These are phyloP conservation scores for Hibiscus mutabilis DNA, from an alignment of 345 rosid species.

Conservation along the genomic window DNA sequence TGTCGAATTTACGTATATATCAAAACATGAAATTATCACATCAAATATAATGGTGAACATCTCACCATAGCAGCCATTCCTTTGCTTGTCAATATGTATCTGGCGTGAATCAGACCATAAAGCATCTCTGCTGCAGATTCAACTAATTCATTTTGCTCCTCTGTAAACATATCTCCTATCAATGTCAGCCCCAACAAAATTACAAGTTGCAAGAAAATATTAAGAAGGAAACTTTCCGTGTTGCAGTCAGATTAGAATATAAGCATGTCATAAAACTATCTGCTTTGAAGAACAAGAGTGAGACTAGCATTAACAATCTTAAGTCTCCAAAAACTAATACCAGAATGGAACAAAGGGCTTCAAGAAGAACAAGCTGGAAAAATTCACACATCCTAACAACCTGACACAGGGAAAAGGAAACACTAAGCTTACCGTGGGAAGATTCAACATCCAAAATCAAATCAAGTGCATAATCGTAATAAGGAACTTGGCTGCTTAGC, in stretches of 20 bases:
- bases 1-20: neutral
- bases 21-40: neutral
- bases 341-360: neutral
- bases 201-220: slow-evolving; percentile 18
- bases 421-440: slow-evolving; percentile 60
- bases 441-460: slow-evolving; percentile 94
- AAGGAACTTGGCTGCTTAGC: slow-evolving; percentile 91
- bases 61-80: slow-evolving; percentile 95
- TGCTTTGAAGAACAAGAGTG: neutral
- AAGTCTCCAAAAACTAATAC: neutral
- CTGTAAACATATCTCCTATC: slow-evolving; percentile 87
- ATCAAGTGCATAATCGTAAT: slow-evolving; percentile 95
- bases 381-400: slow-evolving; percentile 10
- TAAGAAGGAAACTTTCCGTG: neutral
- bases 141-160: slow-evolving; percentile 89
- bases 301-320: neutral
- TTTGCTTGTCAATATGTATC: slow-evolving; percentile 88
- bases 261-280: neutral
- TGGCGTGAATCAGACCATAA: slow-evolving; percentile 90
- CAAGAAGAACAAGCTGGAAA: neutral
- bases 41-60: slow-evolving; percentile 7
- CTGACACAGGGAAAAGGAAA: slow-evolving; percentile 59
- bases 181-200: slow-evolving; percentile 28
- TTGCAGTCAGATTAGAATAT: neutral
- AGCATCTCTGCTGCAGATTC: slow-evolving; percentile 99